phyloP scores from a whole-genome alignment of 2,329 filamentous ascomycete species.

The Apiospora koreana region DNA sequence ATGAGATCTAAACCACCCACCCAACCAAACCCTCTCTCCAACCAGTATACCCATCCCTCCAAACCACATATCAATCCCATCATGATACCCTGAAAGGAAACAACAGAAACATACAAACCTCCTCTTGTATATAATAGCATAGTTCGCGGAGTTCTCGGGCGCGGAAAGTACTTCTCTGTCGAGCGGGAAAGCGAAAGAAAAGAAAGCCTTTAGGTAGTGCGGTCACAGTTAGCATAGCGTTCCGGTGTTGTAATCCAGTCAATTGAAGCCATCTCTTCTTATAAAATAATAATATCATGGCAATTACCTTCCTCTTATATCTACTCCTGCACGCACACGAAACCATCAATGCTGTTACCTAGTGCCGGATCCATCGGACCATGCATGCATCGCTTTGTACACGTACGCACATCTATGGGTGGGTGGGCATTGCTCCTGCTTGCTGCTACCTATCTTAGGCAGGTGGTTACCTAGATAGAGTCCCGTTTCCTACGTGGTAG shows the following conservation, averaged over 20 bases:
- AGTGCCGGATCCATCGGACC: neutral
- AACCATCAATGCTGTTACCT: neutral
- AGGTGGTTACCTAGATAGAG: no score
- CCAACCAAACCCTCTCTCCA: neutral
- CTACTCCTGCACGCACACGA: no score
- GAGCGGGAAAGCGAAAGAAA: neutral
- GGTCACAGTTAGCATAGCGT: neutral
- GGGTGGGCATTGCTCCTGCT: neutral
- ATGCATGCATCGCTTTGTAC: neutral
- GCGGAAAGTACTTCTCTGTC: neutral
- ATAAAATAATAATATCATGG: neutral
- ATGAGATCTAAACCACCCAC: neutral
- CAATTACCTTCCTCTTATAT: no score
- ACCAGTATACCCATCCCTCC: neutral
- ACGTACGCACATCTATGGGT: neutral
- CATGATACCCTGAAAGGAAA: slow-evolving; percentile 1
- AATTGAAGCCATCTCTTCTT: slow-evolving; percentile 6
- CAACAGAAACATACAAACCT: neutral
- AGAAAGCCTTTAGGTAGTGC: neutral
- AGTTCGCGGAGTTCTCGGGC: neutral
- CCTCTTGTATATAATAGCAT: neutral
- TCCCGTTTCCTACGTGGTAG: neutral
- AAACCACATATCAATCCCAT: neutral
- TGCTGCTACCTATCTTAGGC: neutral
- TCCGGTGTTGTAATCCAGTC: slow-evolving; percentile 2